A percentile compares a stretch with the other conserved stretches of the same genome.
Conservation (phyloP, 139 green algal species). For the Chlamydomonas asymmetrica region DNA sequence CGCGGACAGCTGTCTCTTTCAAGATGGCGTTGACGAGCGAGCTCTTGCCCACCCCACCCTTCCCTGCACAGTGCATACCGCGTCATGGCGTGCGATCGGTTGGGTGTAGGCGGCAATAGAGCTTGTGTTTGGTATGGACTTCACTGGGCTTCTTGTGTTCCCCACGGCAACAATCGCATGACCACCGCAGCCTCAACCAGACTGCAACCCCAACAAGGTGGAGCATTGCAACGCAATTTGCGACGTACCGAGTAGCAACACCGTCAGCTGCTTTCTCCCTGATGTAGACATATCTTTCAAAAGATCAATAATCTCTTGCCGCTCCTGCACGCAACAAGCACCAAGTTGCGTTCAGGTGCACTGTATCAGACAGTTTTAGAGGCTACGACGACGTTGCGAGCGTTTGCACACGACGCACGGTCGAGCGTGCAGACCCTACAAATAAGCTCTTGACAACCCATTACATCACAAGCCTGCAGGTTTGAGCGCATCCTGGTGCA, state of each 20-base stretch:
- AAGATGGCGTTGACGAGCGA: constrained; percentile 63
- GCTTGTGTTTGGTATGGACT: not conserved
- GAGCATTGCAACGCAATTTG: not conserved
- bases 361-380: not conserved
- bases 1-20: constrained; percentile 55
- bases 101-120: not conserved
- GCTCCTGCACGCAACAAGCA: constrained; percentile 31
- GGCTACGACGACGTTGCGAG: not conserved
- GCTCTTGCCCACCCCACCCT: constrained; percentile 43
- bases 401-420: not conserved
- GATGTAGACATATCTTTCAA: constrained; percentile 32
- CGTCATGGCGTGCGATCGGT: not conserved
- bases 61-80: constrained; percentile 14
- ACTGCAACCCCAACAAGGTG: not conserved
- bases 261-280: constrained; percentile 48
- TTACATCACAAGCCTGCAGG: too few species aligned
- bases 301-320: constrained; percentile 22
- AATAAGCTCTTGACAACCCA: too few species aligned
- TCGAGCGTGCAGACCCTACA: not conserved
- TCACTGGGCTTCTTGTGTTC: too few species aligned
- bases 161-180: not conserved
- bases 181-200: not conserved
- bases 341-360: not conserved
- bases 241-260: constrained; percentile 51
- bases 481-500: not conserved